A percentile compares a stretch with the other conserved stretches of the same genome.
Evolutionary conservation across 2,329 filamentous ascomycete species (phyloP).

Genomic region (Tolypocladium nubicola): DNA sequence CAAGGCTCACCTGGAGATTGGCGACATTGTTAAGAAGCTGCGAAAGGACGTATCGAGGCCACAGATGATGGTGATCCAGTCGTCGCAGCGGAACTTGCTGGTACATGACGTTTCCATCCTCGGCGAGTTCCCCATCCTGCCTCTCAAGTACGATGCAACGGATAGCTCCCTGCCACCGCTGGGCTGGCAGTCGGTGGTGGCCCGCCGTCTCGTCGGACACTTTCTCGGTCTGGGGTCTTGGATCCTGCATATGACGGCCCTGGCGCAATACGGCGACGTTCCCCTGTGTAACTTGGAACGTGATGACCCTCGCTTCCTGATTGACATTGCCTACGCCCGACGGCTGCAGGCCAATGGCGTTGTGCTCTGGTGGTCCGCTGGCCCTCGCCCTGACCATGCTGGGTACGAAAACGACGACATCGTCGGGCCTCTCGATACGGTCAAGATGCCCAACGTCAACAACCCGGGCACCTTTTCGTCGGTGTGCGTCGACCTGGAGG

Average conservation of each 20-base stretch:
- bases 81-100: slow-evolving; percentile 69
- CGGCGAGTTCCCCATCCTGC: slow-evolving; percentile 73
- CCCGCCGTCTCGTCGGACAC: slow-evolving; percentile 74
- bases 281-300: slow-evolving; percentile 91
- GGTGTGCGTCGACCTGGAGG: slow-evolving; percentile 89
- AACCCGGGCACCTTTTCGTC: slow-evolving; percentile 90
- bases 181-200: slow-evolving; percentile 86
- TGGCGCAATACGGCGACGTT: slow-evolving; percentile 87
- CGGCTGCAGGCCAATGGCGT: slow-evolving; percentile 85
- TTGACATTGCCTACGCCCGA: slow-evolving; percentile 90
- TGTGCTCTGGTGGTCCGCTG: slow-evolving; percentile 92
- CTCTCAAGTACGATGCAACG: slow-evolving; percentile 68
- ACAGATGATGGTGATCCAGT: slow-evolving; percentile 80
- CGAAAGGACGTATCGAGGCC: slow-evolving; percentile 74
- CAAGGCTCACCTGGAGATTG: slow-evolving; percentile 79
- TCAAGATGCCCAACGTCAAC: slow-evolving; percentile 89
- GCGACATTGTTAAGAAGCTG: slow-evolving; percentile 83
- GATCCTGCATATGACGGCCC: slow-evolving; percentile 77
- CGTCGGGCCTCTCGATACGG: slow-evolving; percentile 67
- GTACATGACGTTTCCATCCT: slow-evolving; percentile 77
- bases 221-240: slow-evolving; percentile 90
- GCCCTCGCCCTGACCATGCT: slow-evolving; percentile 83
- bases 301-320: slow-evolving; percentile 88
- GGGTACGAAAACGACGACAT: slow-evolving; percentile 93
- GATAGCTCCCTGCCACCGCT: slow-evolving; percentile 85